These are phyloP conservation scores for Casuarina cunninghamiana DNA, from an alignment of 306 rosid species.

Conservation along the genomic window DNA sequence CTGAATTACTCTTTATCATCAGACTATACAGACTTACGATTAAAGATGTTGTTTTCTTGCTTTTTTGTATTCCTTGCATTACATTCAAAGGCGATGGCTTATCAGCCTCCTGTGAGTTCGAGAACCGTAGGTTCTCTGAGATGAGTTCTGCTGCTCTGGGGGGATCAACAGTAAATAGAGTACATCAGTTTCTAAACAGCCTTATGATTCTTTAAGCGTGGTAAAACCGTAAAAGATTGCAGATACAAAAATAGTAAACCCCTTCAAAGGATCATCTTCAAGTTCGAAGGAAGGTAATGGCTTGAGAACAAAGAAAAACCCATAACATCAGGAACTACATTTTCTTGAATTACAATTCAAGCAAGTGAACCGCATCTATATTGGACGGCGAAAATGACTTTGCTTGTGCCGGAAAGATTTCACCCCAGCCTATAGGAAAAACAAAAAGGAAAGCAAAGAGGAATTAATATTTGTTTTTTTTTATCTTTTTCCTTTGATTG, in stretches of 20 bases:
- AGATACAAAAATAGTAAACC: not conserved
- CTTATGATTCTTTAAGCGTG: not conserved
- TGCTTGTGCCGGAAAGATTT: not conserved
- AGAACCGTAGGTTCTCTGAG: not conserved
- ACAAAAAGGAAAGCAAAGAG: too few species aligned
- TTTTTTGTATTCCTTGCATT: not conserved
- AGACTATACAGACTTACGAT: too few species aligned
- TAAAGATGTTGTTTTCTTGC: not conserved
- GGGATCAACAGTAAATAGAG: not conserved
- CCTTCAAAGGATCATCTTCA: slow-evolving; percentile 35
- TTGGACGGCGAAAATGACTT: slow-evolving; percentile 4
- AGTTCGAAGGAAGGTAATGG: slow-evolving; percentile 29
- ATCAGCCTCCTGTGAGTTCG: too few species aligned
- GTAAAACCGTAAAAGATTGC: not conserved
- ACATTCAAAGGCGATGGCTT: too few species aligned
- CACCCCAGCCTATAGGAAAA: not conserved
- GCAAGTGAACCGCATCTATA: slow-evolving; percentile 32
- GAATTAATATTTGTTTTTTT: too few species aligned
- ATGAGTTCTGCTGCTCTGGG: not conserved
- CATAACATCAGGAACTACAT: slow-evolving; percentile 24
- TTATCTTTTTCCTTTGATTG: too few species aligned
- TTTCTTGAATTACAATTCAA: slow-evolving; percentile 78
- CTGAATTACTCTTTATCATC: too few species aligned
- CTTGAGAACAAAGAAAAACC: slow-evolving; percentile 57
- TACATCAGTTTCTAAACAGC: not conserved